These are phyloP conservation scores for Rhipidocladum racemiflorum DNA, from an alignment of 176 grass and related monocot genomes.

Conservation along the genomic window DNA sequence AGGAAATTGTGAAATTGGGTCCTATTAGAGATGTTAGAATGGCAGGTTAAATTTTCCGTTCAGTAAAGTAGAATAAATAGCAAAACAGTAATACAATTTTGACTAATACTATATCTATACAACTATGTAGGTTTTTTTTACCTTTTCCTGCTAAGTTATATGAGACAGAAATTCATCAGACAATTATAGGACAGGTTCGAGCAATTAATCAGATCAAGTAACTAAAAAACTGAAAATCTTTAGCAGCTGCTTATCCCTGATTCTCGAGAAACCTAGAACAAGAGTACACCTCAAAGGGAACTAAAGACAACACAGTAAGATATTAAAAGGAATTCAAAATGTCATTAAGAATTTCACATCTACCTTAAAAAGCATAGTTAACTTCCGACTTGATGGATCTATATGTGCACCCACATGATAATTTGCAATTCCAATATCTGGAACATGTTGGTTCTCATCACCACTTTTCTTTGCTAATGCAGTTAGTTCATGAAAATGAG, in stretches of 20 bases:
- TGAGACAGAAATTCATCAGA: not conserved
- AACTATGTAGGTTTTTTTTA: not conserved
- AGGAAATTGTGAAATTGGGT: not conserved
- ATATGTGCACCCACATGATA: constrained; percentile 99
- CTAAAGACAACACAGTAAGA: not conserved
- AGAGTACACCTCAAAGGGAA: not conserved
- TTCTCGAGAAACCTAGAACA: not conserved
- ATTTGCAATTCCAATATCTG: constrained; percentile 74
- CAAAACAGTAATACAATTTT: not conserved
- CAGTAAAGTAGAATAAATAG: not conserved
- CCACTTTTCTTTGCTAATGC: constrained; percentile 61
- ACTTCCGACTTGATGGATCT: constrained; percentile 81
- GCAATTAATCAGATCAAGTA: constrained; percentile 10
- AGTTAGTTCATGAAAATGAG: constrained; percentile 98
- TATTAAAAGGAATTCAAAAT: not conserved
- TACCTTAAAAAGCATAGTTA: constrained; percentile 99
- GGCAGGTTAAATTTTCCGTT: not conserved
- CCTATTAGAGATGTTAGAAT: not conserved
- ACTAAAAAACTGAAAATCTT: not conserved
- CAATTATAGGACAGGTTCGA: not conserved
- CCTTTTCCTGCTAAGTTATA: not conserved
- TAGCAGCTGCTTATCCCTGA: not conserved
- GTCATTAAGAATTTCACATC: not conserved
- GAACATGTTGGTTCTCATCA: constrained; percentile 32
- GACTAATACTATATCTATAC: not conserved